Percentiles rank a stretch among this genome's conserved stretches.
These are phyloP conservation scores for Fonsecaea erecta DNA, from an alignment of 2,329 filamentous ascomycete species.

Conservation along the genomic window DNA sequence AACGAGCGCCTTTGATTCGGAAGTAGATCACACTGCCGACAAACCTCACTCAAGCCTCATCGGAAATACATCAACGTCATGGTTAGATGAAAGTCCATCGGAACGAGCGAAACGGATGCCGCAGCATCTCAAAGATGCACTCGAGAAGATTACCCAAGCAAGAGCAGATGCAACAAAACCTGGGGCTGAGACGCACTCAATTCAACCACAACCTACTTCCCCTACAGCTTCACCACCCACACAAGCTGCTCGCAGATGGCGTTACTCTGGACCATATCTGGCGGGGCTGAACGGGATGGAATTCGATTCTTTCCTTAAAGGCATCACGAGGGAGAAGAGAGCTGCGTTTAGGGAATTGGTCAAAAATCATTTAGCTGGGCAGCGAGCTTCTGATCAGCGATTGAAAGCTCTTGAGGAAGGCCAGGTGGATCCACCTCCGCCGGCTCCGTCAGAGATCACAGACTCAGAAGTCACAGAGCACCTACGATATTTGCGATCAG, in stretches of 20 bases:
- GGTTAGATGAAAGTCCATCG: slow-evolving; percentile 16
- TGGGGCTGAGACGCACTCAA: not conserved
- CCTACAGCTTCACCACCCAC: not conserved
- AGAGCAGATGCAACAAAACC: slow-evolving; percentile 7
- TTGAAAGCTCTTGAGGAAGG: slow-evolving; percentile 50
- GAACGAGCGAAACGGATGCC: slow-evolving; percentile 31
- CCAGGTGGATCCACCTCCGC: slow-evolving; percentile 42
- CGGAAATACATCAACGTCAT: slow-evolving; percentile 19
- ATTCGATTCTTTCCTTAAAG: slow-evolving; percentile 58
- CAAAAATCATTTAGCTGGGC: slow-evolving; percentile 42
- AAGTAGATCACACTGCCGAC: slow-evolving; percentile 35
- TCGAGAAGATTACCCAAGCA: slow-evolving; percentile 24
- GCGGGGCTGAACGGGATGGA: slow-evolving; percentile 60
- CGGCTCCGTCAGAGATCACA: slow-evolving; percentile 40
- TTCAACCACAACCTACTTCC: slow-evolving; percentile 2
- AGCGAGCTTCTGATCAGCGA: slow-evolving; percentile 44
- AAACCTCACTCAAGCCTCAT: slow-evolving; percentile 1
- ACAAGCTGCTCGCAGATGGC: slow-evolving; percentile 50
- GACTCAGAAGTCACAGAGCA: slow-evolving; percentile 54
- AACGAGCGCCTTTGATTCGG: slow-evolving; percentile 42
- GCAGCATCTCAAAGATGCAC: slow-evolving; percentile 27
- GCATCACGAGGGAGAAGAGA: slow-evolving; percentile 41
- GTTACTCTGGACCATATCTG: slow-evolving; percentile 64
- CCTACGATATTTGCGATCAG: slow-evolving; percentile 50
- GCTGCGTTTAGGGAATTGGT: slow-evolving; percentile 43